These are phyloP conservation scores for Gracilaria gracilis DNA, from an alignment of 23 red algal genomes.

Conservation along the genomic window DNA sequence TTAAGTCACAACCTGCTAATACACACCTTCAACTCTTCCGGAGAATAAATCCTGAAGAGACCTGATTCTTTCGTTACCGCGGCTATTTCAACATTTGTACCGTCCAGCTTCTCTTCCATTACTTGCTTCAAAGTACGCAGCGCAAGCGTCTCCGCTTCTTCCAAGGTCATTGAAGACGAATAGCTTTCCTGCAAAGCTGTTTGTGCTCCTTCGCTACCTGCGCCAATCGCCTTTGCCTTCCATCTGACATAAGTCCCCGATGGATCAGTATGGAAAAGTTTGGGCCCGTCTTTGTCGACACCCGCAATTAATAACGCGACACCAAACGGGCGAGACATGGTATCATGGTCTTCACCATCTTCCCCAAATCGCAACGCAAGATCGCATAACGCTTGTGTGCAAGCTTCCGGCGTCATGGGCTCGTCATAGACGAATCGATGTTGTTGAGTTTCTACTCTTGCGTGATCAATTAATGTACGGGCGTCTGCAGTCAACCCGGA, in stretches of 20 bases:
- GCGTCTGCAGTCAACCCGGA: constrained; percentile 92
- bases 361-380: constrained; percentile 94
- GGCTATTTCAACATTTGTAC: constrained; percentile 94
- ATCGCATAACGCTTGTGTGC: constrained; percentile 92
- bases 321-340: constrained; percentile 92
- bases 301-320: constrained; percentile 91
- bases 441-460: constrained; percentile 78
- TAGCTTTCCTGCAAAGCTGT: constrained; percentile 93
- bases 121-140: constrained; percentile 87
- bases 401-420: constrained; percentile 77
- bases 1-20: constrained; percentile 71
- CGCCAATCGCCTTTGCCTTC: constrained; percentile 96
- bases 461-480: constrained; percentile 93
- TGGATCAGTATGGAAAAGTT: constrained; percentile 90
- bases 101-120: constrained; percentile 96
- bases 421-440: constrained; percentile 95
- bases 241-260: constrained; percentile 89
- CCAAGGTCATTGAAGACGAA: constrained; percentile 73
- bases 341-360: constrained; percentile 87
- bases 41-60: constrained; percentile 83
- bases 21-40: constrained; percentile 84
- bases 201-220: constrained; percentile 91
- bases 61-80: constrained; percentile 64
- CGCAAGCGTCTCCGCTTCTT: constrained; percentile 89
- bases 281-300: constrained; percentile 82